phyloP scores from a whole-genome alignment of 75 land plant species.

The Chamaecyparis obtusa region DNA sequence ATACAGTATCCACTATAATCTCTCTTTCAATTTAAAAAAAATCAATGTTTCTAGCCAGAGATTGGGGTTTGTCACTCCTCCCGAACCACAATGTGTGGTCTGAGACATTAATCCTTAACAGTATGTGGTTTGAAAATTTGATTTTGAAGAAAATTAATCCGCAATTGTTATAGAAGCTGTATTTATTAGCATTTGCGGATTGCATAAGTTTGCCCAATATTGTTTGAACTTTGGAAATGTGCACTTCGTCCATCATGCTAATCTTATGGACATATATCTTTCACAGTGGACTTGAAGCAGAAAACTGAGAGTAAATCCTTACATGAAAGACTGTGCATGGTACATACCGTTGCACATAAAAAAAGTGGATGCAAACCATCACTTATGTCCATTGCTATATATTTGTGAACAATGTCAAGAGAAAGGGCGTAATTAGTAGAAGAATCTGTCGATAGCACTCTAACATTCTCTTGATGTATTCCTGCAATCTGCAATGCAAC shows the following conservation, averaged over 20 bases:
- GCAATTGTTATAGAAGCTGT: too few relatives aligned
- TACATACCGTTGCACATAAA: conserved; percentile 68
- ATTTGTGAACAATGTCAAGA: conserved; percentile 44
- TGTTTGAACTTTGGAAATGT: not conserved
- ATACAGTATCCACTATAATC: too few relatives aligned
- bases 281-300: not conserved
- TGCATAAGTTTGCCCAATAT: not conserved
- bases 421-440: conserved; percentile 51
- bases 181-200: too few relatives aligned
- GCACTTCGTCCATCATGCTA: not conserved
- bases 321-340: not conserved
- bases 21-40: too few relatives aligned
- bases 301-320: not conserved
- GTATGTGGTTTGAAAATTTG: too few relatives aligned
- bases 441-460: conserved; percentile 51
- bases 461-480: conserved; percentile 44
- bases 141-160: too few relatives aligned
- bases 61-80: too few relatives aligned
- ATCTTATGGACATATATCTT: not conserved
- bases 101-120: too few relatives aligned
- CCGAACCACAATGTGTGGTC: too few relatives aligned
- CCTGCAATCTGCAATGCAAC: conserved; percentile 59
- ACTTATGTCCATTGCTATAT: conserved; percentile 39
- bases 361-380: conserved; percentile 64
- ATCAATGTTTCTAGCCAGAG: too few relatives aligned